A percentile compares a stretch with the other conserved stretches of the same genome.
These are phyloP conservation scores for Thielaviopsis punctulata DNA, from an alignment of 2,329 filamentous ascomycete species.

Conservation along the genomic window DNA sequence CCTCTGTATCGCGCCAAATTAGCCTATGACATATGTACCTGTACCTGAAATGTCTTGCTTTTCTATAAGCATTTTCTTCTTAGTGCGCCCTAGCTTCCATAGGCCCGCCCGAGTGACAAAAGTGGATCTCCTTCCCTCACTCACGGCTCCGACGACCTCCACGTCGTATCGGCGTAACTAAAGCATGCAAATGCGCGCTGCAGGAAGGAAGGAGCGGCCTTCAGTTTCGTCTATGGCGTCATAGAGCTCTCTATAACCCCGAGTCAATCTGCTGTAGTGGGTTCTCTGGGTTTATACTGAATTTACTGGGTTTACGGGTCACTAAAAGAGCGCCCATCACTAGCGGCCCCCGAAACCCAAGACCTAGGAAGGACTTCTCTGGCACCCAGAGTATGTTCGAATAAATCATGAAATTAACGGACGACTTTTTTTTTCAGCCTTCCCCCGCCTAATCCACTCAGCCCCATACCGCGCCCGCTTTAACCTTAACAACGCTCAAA, in stretches of 20 bases:
- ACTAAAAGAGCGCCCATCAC: background rate
- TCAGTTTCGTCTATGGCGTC: constrained; percentile 7
- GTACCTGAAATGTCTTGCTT: background rate
- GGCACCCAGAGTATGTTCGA: too few species aligned
- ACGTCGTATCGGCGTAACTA: constrained; percentile 10
- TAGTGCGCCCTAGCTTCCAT: constrained; percentile 2
- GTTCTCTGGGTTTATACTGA: too few species aligned
- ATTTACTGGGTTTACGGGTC: too few species aligned
- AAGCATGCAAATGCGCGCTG: constrained; percentile 1
- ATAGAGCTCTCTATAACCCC: constrained; percentile 3
- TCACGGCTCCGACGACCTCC: constrained; percentile 9
- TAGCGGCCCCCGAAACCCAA: background rate
- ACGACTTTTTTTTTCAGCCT: too few species aligned
- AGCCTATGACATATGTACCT: background rate
- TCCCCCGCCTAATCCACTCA: too few species aligned
- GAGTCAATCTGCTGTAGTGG: background rate
- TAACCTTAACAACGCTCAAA: background rate
- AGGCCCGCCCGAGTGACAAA: constrained; percentile 7
- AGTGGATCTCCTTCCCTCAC: background rate
- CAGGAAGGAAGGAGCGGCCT: constrained; percentile 3
- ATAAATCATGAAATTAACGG: too few species aligned
- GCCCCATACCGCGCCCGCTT: too few species aligned
- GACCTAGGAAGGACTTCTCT: background rate
- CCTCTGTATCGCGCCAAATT: background rate
- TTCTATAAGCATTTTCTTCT: background rate